These are phyloP conservation scores for Schwanniomyces polymorphus DNA, from an alignment of 805 yeast species.

Conservation along the genomic window DNA sequence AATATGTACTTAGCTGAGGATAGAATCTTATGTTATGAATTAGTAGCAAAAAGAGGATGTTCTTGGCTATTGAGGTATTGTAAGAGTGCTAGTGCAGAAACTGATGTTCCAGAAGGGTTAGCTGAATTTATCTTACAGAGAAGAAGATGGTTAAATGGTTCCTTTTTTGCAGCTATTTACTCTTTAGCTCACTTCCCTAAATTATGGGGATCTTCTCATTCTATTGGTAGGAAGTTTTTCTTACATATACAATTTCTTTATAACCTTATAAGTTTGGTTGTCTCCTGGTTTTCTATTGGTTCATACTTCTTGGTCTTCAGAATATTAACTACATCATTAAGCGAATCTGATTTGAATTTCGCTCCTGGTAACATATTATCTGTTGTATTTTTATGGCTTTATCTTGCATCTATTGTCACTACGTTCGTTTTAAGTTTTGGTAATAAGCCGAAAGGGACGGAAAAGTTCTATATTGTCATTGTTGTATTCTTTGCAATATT, in stretches of 20 bases:
- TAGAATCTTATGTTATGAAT: conserved; percentile 64
- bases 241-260: conserved; percentile 58
- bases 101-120: conserved; percentile 65
- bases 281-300: conserved; percentile 66
- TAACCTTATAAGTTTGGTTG: conserved; percentile 51
- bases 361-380: conserved; percentile 51
- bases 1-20: conserved; percentile 74
- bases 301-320: conserved; percentile 64
- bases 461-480: conserved; percentile 51
- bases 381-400: conserved; percentile 54
- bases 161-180: conserved; percentile 65
- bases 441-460: conserved; percentile 63
- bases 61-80: conserved; percentile 65
- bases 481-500: conserved; percentile 58
- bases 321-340: conserved; percentile 55
- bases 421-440: conserved; percentile 66
- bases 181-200: conserved; percentile 55
- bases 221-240: conserved; percentile 46
- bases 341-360: conserved; percentile 35
- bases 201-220: conserved; percentile 56
- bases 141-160: conserved; percentile 70
- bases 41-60: conserved; percentile 56
- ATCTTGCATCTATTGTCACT: conserved; percentile 54
- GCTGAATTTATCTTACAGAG: conserved; percentile 66
- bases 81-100: conserved; percentile 63